Evolutionary conservation across 371 early-diverging fungal species (phyloP).

Genomic region (Actinomucor elegans): DNA sequence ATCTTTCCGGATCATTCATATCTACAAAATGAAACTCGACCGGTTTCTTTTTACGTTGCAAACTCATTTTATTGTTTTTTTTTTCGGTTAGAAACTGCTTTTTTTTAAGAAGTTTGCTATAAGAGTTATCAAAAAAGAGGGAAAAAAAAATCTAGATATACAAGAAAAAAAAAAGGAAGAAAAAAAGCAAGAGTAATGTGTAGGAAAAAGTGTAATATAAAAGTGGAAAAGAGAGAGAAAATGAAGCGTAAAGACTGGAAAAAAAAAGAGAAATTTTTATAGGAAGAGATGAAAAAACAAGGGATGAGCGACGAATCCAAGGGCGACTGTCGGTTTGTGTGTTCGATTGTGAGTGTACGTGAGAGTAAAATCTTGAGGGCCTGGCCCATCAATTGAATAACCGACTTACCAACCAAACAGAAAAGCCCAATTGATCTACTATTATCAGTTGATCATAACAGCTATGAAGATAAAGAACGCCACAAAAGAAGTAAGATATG

Average conservation of each 20-base stretch:
- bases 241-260: slow-evolving; percentile 3
- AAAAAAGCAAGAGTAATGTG: neutral
- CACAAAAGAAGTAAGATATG: too few relatives aligned
- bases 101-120: neutral
- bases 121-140: neutral
- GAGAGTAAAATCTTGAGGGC: slow-evolving; percentile 3
- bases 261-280: slow-evolving; percentile 1
- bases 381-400: slow-evolving; percentile 12
- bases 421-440: neutral
- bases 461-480: too few relatives aligned
- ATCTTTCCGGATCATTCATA: slow-evolving; percentile 43
- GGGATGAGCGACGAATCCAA: slow-evolving; percentile 8
- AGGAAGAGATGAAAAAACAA: slow-evolving; percentile 9
- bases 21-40: slow-evolving; percentile 43
- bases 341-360: too few relatives aligned
- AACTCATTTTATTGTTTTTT: slow-evolving; percentile 10
- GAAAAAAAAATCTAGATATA: slow-evolving; percentile 8
- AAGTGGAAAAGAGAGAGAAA: slow-evolving; percentile 2
- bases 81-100: slow-evolving; percentile 1
- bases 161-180: slow-evolving; percentile 6
- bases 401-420: slow-evolving; percentile 1
- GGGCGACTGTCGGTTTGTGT: too few relatives aligned
- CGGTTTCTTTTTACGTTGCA: slow-evolving; percentile 23
- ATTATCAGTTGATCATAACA: slow-evolving; percentile 3
- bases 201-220: neutral